phyloP scores from a whole-genome alignment of 2,329 filamentous ascomycete species.

The Neofusicoccum sp. region DNA sequence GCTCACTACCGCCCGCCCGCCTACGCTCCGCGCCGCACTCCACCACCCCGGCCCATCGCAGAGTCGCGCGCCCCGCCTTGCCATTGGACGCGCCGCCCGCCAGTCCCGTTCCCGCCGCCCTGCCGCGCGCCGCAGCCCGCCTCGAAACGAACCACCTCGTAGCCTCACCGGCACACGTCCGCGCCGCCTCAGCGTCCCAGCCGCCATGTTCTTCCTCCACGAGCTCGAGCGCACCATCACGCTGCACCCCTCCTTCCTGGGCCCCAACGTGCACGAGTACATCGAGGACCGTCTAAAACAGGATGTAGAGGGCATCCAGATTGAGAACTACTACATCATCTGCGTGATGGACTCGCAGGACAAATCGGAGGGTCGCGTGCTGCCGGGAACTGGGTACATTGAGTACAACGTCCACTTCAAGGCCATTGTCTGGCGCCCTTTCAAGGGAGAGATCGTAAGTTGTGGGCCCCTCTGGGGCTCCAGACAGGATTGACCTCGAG shows the following conservation, averaged over 20 bases:
- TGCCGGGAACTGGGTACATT: slow-evolving; percentile 86
- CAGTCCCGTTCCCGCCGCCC: not conserved
- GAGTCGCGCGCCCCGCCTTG: not conserved
- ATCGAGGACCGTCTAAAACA: slow-evolving; percentile 85
- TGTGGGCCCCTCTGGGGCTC: not conserved
- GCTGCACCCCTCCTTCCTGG: slow-evolving; percentile 95
- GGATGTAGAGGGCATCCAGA: slow-evolving; percentile 93
- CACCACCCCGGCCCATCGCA: not conserved
- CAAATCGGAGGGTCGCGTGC: slow-evolving; percentile 87
- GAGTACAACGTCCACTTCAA: slow-evolving; percentile 95
- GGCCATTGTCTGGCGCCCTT: slow-evolving; percentile 95
- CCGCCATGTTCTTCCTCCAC: slow-evolving; percentile 93
- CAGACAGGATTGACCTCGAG: slow-evolving; percentile 24
- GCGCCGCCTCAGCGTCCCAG: slow-evolving; percentile 17
- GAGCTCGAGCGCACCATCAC: slow-evolving; percentile 93
- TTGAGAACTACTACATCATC: slow-evolving; percentile 95
- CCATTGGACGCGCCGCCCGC: not conserved
- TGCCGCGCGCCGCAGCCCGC: not conserved
- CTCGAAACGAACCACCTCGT: not conserved
- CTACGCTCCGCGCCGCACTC: not conserved
- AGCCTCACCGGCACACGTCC: not conserved
- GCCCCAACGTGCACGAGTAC: slow-evolving; percentile 86
- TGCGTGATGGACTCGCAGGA: slow-evolving; percentile 96
- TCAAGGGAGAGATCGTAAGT: slow-evolving; percentile 94
- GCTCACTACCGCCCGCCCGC: not conserved